Base-by-base conservation (phyloP, 352 stramenopile genomes). In the Phytophthora citrophthora region DNA sequence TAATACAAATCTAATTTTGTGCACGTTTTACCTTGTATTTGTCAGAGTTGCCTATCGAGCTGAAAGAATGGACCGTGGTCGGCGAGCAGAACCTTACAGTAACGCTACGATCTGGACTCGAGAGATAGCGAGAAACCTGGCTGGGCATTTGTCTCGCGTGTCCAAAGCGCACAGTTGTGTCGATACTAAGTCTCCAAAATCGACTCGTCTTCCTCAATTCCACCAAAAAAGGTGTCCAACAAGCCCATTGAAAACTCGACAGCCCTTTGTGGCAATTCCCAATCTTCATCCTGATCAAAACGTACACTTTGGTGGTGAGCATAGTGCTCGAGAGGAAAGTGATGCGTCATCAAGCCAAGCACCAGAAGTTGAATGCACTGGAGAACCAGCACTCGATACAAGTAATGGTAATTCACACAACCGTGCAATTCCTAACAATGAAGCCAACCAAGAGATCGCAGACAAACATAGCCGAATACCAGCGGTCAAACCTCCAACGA, bases 31-130 rank as follows among this genome's bases (percentile, higher is more conserved):
- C 8, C 9, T 34, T 8, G 29, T 34, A 34, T 34, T 34, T n/a
- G n/a, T n/a, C n/a, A 13, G 8, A 8, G 12, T 34, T 34, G 24
- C 11, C 15, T 36, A 49, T 50, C 51, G 18, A 34, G 12, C 11
- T 39, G 23, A 13, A 63, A 72, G 27, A 24, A 94, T 94, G 83
- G 86, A 94, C 41, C 71, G 86, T 29, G 83, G 64, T 32, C 79
- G 86, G 7, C 82, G 84, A 20, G 83, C 86, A 8, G 83, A 94
- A 64, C 83, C 83, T 23, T 92, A 91, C 54, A 90, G 80, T 63
- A 94, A 81, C 54, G 86, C 84, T 26, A 88, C 83, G 15, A 80
- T 89, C 41, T 94, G 83, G 86, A 90, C 80, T 18, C 71, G 86
- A 3, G 86, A 91, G 64, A 75, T 94, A 12, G 78, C 83, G 10